Percentiles rank a stretch among this genome's conserved stretches.
These are phyloP conservation scores for Venturiaceae sp. DNA, from an alignment of 2,329 filamentous ascomycete genomes.

Conservation along the genomic window DNA sequence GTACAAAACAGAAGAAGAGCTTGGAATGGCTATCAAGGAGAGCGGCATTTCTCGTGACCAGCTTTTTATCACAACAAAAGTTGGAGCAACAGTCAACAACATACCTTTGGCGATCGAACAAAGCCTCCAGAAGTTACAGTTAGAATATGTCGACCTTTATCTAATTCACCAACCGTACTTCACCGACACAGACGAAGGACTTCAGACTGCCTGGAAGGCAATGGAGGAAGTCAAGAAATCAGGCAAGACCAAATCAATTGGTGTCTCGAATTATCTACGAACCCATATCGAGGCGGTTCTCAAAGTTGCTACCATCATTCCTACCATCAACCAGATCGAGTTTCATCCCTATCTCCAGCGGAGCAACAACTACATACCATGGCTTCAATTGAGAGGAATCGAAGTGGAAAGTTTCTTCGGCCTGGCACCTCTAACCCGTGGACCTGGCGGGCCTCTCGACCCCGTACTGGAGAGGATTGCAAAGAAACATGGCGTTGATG, in stretches of 20 bases:
- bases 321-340: conserved; percentile 60
- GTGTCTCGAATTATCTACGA: neutral
- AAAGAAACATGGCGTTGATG: conserved; percentile 51
- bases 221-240: neutral
- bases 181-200: neutral
- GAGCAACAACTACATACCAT: conserved; percentile 32
- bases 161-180: conserved; percentile 54
- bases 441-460: conserved; percentile 45
- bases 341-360: conserved; percentile 56
- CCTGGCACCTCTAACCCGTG: conserved; percentile 42
- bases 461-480: conserved; percentile 37
- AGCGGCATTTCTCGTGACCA: conserved; percentile 22
- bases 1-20: conserved; percentile 30
- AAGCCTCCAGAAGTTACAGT: neutral
- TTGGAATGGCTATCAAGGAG: conserved; percentile 31
- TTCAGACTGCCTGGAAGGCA: neutral
- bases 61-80: conserved; percentile 29
- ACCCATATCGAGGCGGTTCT: neutral
- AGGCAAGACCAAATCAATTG: conserved; percentile 3
- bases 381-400: conserved; percentile 40
- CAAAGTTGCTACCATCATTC: conserved; percentile 39
- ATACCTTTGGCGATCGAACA: conserved; percentile 10
- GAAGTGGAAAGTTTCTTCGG: conserved; percentile 37
- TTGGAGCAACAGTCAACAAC: too few relatives aligned
- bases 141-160: conserved; percentile 24